These are phyloP conservation scores for Cymodocea nodosa DNA, from an alignment of 116 monocot species.

Conservation along the genomic window DNA sequence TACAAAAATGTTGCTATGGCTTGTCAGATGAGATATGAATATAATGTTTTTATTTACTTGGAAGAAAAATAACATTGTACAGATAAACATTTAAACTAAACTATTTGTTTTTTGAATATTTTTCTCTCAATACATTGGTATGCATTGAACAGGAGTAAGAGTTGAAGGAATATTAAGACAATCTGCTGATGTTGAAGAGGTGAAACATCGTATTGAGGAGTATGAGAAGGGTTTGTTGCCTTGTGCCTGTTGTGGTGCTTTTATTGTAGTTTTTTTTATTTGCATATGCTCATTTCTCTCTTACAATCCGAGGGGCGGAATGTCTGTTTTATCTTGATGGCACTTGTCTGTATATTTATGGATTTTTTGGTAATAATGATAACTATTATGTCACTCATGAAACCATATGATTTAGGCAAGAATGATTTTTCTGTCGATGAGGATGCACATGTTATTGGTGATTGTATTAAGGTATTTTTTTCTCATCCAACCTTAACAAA, in stretches of 20 bases:
- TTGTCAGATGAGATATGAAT: no score
- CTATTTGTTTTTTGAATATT: background rate
- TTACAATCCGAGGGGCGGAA: background rate
- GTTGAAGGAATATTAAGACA: conserved; percentile 94
- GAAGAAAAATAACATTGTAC: no score
- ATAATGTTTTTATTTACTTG: no score
- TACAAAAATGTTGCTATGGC: no score
- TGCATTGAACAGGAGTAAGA: conserved; percentile 46
- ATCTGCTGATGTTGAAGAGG: conserved; percentile 99
- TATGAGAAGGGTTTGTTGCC: conserved; percentile 69
- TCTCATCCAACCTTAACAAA: conserved; percentile 1
- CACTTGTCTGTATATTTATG: background rate
- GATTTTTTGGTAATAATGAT: background rate
- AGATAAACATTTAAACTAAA: no score
- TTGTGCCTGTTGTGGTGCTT: background rate
- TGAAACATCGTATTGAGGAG: conserved; percentile 56
- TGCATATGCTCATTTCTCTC: background rate
- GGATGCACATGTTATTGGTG: conserved; percentile 98
- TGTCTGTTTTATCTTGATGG: background rate
- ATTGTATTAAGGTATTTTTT: conserved; percentile 83
- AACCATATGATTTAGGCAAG: conserved; percentile 40
- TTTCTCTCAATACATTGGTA: background rate
- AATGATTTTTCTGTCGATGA: conserved; percentile 69
- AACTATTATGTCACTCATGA: background rate
- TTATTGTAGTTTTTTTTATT: background rate